phyloP scores from a whole-genome alignment of 139 green algal species.

The Chlamydomonas eustigma region DNA sequence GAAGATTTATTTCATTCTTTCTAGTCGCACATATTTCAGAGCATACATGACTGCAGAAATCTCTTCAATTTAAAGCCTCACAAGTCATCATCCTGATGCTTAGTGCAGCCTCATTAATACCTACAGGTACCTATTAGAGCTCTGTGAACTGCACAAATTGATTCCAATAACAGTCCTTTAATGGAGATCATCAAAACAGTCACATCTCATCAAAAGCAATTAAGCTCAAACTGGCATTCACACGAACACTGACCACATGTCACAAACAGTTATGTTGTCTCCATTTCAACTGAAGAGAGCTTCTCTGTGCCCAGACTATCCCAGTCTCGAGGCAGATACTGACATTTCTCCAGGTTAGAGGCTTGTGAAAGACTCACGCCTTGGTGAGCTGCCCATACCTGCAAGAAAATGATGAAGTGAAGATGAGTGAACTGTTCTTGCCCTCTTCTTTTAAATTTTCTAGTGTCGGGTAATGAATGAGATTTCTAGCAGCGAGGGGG shows the following conservation, averaged over 20 bases:
- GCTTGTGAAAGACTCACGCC: too few species aligned
- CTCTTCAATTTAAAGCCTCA: too few species aligned
- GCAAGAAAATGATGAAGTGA: neutral
- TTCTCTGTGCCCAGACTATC: neutral
- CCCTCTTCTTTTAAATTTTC: neutral
- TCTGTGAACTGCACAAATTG: too few species aligned
- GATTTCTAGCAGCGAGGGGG: slow-evolving; percentile 63
- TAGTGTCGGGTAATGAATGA: neutral
- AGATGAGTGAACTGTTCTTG: neutral
- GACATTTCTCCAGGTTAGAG: too few species aligned
- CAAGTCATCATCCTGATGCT: too few species aligned
- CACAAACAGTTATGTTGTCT: neutral
- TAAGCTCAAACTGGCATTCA: neutral
- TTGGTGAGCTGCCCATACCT: slow-evolving; percentile 10
- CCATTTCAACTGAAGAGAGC: neutral
- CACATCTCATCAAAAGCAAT: neutral
- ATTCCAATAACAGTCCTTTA: too few species aligned
- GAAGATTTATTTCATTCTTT: too few species aligned
- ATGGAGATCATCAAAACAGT: too few species aligned
- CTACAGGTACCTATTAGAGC: too few species aligned
- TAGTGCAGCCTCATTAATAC: too few species aligned
- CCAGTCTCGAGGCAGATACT: neutral
- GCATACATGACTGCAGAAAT: too few species aligned
- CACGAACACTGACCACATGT: neutral
- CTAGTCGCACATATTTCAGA: too few species aligned